Conservation (phyloP, 2,329 filamentous ascomycete species). For the Aspergillus unguis region DNA sequence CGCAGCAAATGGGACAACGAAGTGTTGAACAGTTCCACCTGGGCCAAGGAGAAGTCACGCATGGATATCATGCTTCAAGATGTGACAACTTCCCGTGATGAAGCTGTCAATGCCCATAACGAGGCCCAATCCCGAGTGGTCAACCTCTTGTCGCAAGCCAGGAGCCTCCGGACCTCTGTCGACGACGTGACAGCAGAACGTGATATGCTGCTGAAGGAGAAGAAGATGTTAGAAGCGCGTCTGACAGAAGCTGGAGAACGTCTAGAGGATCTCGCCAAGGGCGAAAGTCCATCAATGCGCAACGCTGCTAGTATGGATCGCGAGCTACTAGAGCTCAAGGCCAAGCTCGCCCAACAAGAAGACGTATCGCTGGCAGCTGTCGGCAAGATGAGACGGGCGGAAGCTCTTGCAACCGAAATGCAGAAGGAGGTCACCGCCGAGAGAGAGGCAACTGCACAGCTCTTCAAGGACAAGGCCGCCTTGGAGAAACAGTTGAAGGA, state of each 20-base stretch:
- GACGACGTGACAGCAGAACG: conserved; percentile 85
- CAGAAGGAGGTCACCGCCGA: conserved; percentile 89
- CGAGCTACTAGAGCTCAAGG: conserved; percentile 85
- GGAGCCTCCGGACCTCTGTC: conserved; percentile 74
- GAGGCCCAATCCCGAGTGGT: conserved; percentile 94
- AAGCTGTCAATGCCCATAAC: conserved; percentile 88
- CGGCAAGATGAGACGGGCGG: conserved; percentile 94
- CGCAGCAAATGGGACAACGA: conserved; percentile 98
- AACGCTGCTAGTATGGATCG: conserved; percentile 86
- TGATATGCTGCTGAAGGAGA: conserved; percentile 80
- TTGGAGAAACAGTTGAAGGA: conserved; percentile 91
- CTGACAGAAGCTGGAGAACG: conserved; percentile 83
- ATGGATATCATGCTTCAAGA: conserved; percentile 87
- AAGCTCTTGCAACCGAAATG: conserved; percentile 80
- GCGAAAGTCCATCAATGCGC: conserved; percentile 81
- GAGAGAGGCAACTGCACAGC: conserved; percentile 72
- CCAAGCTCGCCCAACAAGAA: conserved; percentile 84
- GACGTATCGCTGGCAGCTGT: conserved; percentile 88
- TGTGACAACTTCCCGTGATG: conserved; percentile 84
- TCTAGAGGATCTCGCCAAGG: conserved; percentile 80
- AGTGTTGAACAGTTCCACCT: conserved; percentile 93
- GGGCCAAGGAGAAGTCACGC: conserved; percentile 95
- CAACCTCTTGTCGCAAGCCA: conserved; percentile 82
- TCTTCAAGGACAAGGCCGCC: conserved; percentile 85
- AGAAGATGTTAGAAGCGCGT: conserved; percentile 80